These are phyloP conservation scores for Exsudoporus frostii DNA, from an alignment of 768 basidiomycete species.

Conservation along the genomic window DNA sequence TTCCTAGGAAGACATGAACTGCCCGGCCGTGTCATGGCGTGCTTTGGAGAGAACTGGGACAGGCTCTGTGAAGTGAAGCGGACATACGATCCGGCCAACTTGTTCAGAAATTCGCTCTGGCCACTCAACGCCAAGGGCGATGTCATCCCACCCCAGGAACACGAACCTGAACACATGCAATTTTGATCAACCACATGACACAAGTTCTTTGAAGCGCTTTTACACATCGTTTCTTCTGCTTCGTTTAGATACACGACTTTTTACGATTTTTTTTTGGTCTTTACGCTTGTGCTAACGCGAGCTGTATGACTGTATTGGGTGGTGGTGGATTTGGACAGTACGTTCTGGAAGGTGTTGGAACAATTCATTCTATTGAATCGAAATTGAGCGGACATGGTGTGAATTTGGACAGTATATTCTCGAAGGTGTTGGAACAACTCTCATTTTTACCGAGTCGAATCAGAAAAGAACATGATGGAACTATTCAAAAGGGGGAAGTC, in stretches of 20 bases:
- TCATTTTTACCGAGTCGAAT: no score
- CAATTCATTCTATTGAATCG: no score
- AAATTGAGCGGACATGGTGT: background rate
- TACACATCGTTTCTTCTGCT: no score
- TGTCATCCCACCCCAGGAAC: conserved; percentile 50
- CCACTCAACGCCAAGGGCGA: conserved; percentile 60
- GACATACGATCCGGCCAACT: conserved; percentile 68
- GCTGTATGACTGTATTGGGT: background rate
- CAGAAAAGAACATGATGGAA: no score
- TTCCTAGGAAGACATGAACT: conserved; percentile 74
- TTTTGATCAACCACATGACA: no score
- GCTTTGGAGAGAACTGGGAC: conserved; percentile 73
- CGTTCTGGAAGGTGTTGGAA: no score
- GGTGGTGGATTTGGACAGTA: background rate
- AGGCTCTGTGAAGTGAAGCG: conserved; percentile 70
- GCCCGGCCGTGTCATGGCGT: conserved; percentile 57
- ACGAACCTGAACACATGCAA: conserved; percentile 49
- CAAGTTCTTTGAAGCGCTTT: no score
- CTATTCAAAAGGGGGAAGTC: no score
- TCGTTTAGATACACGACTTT: no score
- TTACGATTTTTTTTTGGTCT: background rate
- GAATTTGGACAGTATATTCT: background rate
- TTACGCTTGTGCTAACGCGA: background rate
- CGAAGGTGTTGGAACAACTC: no score
- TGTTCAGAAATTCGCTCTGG: conserved; percentile 82